A percentile compares a stretch with the other conserved stretches of the same genome.
These are phyloP conservation scores for Miscanthus lutarioriparius DNA, from an alignment of 176 grass and related monocot genomes.

Conservation along the genomic window DNA sequence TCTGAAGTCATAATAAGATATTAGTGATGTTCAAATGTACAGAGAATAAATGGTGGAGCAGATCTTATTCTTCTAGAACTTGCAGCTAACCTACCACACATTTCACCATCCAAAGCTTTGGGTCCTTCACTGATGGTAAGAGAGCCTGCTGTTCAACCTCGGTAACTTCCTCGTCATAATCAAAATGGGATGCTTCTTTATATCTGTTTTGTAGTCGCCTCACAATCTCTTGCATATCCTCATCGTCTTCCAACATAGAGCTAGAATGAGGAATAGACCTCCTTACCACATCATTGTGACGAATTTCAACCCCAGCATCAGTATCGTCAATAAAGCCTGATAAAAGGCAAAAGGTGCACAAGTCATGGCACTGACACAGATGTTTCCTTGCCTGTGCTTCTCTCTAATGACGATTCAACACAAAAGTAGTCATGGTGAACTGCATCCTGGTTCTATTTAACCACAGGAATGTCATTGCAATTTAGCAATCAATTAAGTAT, in stretches of 20 bases:
- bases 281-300: constrained; percentile 41
- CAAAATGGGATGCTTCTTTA: constrained; percentile 34
- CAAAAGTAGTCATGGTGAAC: not conserved
- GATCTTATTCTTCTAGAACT: constrained; percentile 10
- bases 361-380: not conserved
- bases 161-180: constrained; percentile 50
- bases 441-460: not conserved
- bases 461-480: not conserved
- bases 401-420: not conserved
- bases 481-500: not conserved
- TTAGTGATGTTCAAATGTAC: constrained; percentile 23
- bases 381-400: not conserved
- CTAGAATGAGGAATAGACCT: constrained; percentile 34
- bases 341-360: not conserved
- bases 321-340: constrained; percentile 68
- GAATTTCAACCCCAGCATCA: constrained; percentile 39
- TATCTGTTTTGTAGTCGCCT: constrained; percentile 26
- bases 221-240: constrained; percentile 43
- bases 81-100: constrained; percentile 58
- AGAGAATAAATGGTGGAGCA: constrained; percentile 24
- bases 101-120: constrained; percentile 98
- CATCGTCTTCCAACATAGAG: constrained; percentile 48
- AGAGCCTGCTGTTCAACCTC: constrained; percentile 91
- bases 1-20: constrained; percentile 48
- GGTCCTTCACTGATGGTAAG: constrained; percentile 91